phyloP scores from a whole-genome alignment of 768 basidiomycete species.

The Lentinula edodes region DNA sequence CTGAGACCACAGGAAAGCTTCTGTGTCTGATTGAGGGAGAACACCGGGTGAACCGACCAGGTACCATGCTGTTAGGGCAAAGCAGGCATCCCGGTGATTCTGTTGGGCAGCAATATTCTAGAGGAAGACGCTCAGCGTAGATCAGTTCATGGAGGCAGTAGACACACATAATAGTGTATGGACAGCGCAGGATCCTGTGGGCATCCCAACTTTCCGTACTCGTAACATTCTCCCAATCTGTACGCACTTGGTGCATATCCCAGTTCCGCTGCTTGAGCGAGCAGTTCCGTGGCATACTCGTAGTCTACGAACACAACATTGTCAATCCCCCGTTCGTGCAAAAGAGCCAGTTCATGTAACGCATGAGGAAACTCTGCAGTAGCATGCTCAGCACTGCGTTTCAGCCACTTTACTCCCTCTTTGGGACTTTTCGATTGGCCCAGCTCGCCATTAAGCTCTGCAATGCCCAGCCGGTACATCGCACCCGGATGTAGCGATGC shows the following conservation, averaged over 20 bases:
- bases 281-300: slow-evolving; percentile 90
- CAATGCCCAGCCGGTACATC: slow-evolving; percentile 94
- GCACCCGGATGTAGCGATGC: slow-evolving; percentile 90
- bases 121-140: slow-evolving; percentile 9
- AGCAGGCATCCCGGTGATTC: slow-evolving; percentile 94
- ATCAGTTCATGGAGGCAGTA: slow-evolving; percentile 3
- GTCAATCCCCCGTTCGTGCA: slow-evolving; percentile 97
- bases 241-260: slow-evolving; percentile 96
- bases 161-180: slow-evolving; percentile 97
- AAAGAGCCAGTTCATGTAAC: slow-evolving; percentile 85
- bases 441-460: slow-evolving; percentile 94
- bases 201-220: slow-evolving; percentile 98
- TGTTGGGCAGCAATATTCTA: slow-evolving; percentile 98
- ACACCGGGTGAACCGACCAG: slow-evolving; percentile 97
- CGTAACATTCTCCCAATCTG: slow-evolving; percentile 95
- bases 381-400: slow-evolving; percentile 90
- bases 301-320: slow-evolving; percentile 96
- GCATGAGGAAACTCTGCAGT: slow-evolving; percentile 97
- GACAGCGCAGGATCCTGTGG: slow-evolving; percentile 95
- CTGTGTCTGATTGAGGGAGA: slow-evolving; percentile 96
- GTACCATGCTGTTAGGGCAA: slow-evolving; percentile 98
- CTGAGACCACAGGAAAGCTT: slow-evolving; percentile 96
- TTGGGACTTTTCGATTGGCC: slow-evolving; percentile 81
- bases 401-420: slow-evolving; percentile 98
- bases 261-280: slow-evolving; percentile 93